phyloP scores from a whole-genome alignment of 23 red algal species.

The Pyropia haitanensis region DNA sequence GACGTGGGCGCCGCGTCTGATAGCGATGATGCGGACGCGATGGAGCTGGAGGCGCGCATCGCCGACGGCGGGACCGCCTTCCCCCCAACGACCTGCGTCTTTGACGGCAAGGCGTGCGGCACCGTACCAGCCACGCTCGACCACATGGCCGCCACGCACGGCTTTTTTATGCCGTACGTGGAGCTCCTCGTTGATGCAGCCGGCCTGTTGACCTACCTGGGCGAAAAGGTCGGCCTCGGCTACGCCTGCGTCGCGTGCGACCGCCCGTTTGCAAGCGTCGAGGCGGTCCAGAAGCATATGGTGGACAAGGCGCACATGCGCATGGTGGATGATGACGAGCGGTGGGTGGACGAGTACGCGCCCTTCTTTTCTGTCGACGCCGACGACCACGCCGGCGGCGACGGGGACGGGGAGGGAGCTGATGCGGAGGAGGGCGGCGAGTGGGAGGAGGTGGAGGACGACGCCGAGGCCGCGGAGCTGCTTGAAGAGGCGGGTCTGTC shows the following conservation, averaged over 20 bases:
- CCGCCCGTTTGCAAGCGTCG: constrained; percentile 30
- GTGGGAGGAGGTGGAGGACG: constrained; percentile 2
- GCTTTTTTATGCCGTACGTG: constrained; percentile 73
- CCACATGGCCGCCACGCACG: constrained; percentile 48
- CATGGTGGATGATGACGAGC: constrained; percentile 56
- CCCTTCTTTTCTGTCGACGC: constrained; percentile 48
- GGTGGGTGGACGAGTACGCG: constrained; percentile 66
- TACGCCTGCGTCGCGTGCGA: constrained; percentile 50
- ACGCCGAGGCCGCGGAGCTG: constrained; percentile 18
- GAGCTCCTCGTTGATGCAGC: constrained; percentile 50
- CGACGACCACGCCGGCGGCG: constrained; percentile 11
- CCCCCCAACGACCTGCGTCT: constrained; percentile 30
- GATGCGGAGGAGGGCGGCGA: constrained; percentile 6
- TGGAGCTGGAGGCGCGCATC: constrained; percentile 16
- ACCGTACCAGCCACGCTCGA: constrained; percentile 27
- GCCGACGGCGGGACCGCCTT: constrained; percentile 9
- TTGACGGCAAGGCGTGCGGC: constrained; percentile 39
- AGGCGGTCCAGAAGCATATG: constrained; percentile 69
- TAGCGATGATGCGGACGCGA: constrained; percentile 19
- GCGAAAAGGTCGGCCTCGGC: constrained; percentile 65
- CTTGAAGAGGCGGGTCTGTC: neutral
- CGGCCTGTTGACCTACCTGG: constrained; percentile 73
- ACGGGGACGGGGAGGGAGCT: constrained; percentile 38
- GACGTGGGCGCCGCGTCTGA: neutral
- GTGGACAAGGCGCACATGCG: constrained; percentile 62